These are phyloP conservation scores for Cryptococcus amylolentus DNA, from an alignment of 1,284 basidiomycete species.

Conservation along the genomic window DNA sequence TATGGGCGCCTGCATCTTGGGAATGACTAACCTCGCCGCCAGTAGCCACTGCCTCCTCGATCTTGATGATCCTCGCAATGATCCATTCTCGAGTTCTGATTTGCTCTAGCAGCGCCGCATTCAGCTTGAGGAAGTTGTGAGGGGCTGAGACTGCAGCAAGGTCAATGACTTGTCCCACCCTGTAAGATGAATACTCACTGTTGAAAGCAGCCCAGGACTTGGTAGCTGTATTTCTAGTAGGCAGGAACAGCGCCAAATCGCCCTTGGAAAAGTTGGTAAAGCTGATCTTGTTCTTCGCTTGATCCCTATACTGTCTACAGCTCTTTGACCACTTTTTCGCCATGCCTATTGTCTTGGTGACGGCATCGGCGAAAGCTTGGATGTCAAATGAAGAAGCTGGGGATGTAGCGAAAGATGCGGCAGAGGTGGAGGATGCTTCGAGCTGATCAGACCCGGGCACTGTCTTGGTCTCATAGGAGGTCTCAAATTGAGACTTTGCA, in stretches of 20 bases:
- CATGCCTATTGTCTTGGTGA: constrained; percentile 73
- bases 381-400: constrained; percentile 60
- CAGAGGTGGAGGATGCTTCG: not conserved
- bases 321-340: constrained; percentile 95
- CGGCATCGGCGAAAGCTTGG: constrained; percentile 74
- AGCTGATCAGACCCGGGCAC: not conserved
- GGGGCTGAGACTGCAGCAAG: constrained; percentile 74
- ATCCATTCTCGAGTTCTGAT: constrained; percentile 86
- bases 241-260: constrained; percentile 87
- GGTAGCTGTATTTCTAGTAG: constrained; percentile 85
- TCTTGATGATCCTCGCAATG: constrained; percentile 83
- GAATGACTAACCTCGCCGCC: constrained; percentile 61
- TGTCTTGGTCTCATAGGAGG: no score
- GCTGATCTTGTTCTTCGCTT: constrained; percentile 87
- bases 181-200: constrained; percentile 38
- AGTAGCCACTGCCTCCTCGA: constrained; percentile 78
- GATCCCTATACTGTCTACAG: constrained; percentile 87
- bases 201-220: constrained; percentile 98
- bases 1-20: constrained; percentile 51
- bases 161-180: not conserved
- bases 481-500: not conserved
- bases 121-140: constrained; percentile 91
- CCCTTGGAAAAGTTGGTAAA: constrained; percentile 90
- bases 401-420: not conserved
- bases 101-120: constrained; percentile 76